These are phyloP conservation scores for Saprolegnia diclina DNA, from an alignment of 352 stramenopile genomes.

Conservation along the genomic window DNA sequence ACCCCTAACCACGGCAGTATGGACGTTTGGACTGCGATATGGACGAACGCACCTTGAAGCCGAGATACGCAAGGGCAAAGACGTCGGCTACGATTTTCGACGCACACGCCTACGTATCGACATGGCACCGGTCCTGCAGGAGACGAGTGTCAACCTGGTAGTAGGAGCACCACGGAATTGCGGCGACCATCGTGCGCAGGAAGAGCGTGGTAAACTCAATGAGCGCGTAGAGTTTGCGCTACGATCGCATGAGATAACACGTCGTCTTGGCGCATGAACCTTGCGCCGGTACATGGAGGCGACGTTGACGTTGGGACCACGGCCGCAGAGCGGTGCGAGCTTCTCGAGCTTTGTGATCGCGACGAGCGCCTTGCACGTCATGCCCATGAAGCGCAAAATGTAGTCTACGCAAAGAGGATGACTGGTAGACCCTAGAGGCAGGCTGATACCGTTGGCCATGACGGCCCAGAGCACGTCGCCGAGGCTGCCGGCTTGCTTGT, in stretches of 20 bases:
- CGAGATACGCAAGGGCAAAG: constrained; percentile 70
- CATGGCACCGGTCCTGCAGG: neutral
- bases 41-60: constrained; percentile 45
- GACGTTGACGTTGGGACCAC: constrained; percentile 20
- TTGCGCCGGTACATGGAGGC: constrained; percentile 65
- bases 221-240: constrained; percentile 71
- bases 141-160: constrained; percentile 40
- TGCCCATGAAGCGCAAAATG: constrained; percentile 53
- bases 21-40: constrained; percentile 31
- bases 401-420: constrained; percentile 42
- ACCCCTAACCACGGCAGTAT: neutral
- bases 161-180: constrained; percentile 68
- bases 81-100: constrained; percentile 70
- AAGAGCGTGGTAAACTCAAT: constrained; percentile 74
- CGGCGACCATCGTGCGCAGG: constrained; percentile 46
- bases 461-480: constrained; percentile 70
- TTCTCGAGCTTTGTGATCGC: constrained; percentile 41
- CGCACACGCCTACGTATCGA: constrained; percentile 42
- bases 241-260: neutral
- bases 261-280: constrained; percentile 29
- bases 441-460: constrained; percentile 73
- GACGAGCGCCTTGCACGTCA: constrained; percentile 53
- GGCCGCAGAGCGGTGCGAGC: constrained; percentile 25
- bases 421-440: too few species aligned
- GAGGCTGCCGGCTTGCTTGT: constrained; percentile 32